Conservation (phyloP, 2,329 filamentous ascomycete species). For the Talaromyces sp. region DNA sequence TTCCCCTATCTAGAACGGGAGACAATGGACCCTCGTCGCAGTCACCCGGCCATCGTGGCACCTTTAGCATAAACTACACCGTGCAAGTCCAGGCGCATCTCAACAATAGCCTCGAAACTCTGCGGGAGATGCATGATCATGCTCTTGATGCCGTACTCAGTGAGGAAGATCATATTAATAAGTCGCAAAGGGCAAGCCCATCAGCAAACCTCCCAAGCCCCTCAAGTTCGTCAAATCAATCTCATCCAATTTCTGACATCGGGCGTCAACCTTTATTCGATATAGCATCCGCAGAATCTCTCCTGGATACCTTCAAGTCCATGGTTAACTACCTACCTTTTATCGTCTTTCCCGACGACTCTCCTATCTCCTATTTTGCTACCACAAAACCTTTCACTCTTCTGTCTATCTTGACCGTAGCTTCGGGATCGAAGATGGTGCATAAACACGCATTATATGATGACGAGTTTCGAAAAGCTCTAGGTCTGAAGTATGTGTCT, state of each 20-base stretch:
- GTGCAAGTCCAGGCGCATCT: background rate
- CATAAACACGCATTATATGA: constrained; percentile 11
- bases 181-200: background rate
- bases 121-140: constrained; percentile 8
- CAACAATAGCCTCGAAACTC: background rate
- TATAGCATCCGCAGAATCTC: constrained; percentile 7
- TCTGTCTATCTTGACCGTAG: constrained; percentile 8
- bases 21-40: background rate
- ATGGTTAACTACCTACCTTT: constrained; percentile 5
- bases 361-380: constrained; percentile 5
- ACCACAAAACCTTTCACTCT: constrained; percentile 4
- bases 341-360: constrained; percentile 1
- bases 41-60: background rate
- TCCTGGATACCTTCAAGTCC: constrained; percentile 7
- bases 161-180: background rate
- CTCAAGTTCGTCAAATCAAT: background rate
- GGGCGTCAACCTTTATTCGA: constrained; percentile 12
- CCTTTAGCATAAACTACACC: constrained; percentile 2
- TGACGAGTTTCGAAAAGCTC: constrained; percentile 11
- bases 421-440: constrained; percentile 9
- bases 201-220: background rate
- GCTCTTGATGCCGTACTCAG: background rate
- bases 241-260: background rate
- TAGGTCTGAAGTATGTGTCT: constrained; percentile 10
- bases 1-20: background rate